Percentiles rank a stretch among this genome's conserved stretches.
Conservation (phyloP, 345 rosid species). For the Nephelium lappaceum region DNA sequence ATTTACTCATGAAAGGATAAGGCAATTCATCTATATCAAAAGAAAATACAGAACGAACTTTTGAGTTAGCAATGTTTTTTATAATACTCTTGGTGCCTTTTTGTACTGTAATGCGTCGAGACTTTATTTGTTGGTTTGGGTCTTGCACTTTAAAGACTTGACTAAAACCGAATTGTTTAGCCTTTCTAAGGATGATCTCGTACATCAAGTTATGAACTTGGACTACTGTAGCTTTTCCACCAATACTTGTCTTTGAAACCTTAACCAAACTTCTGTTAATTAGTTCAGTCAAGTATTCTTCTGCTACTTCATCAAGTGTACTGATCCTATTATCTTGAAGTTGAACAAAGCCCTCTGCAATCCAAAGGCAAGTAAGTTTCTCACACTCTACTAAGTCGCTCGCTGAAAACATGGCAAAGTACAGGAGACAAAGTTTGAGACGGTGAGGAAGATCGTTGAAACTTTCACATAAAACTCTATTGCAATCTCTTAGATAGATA, state of each 20-base stretch:
- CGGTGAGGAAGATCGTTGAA: constrained; percentile 15
- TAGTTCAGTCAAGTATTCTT: constrained; percentile 10
- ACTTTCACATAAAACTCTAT: constrained; percentile 8
- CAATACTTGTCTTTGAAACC: neutral
- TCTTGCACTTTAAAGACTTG: neutral
- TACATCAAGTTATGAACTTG: constrained; percentile 16
- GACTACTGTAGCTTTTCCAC: neutral
- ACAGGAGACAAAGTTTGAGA: constrained; percentile 13
- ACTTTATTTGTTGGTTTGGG: neutral
- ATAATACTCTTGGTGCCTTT: no score
- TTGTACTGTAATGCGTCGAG: neutral
- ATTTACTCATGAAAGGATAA: neutral
- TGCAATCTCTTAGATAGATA: neutral
- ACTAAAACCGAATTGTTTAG: constrained; percentile 2
- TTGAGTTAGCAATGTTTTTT: neutral
- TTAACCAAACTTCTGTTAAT: constrained; percentile 1
- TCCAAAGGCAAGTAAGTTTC: constrained; percentile 13
- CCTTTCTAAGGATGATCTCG: constrained; percentile 1
- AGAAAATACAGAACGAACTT: constrained; percentile 4
- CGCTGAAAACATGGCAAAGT: constrained; percentile 17
- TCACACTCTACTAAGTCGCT: neutral
- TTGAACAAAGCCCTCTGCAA: constrained; percentile 17
- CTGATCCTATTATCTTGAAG: neutral
- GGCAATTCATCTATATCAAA: neutral
- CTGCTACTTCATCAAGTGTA: constrained; percentile 1